Evolutionary conservation across 345 rosid species (phyloP), one percentile per base, ranked within the genome.

Genomic region (Populus tremula): DNA sequence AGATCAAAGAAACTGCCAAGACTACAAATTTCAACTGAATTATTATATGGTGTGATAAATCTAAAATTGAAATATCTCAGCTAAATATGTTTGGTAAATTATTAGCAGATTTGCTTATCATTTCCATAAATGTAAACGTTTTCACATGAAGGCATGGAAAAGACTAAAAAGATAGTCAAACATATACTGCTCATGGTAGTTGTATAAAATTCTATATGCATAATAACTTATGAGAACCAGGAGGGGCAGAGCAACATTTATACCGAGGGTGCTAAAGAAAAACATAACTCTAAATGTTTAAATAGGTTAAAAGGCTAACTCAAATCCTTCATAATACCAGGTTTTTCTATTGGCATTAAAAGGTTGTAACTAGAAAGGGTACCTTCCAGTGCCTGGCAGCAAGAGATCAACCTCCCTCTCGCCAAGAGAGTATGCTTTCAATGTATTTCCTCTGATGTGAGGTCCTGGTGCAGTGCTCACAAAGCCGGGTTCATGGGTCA

Each of bases 301-400:
- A 69, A 41, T 38, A 54, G 29, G 18, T 5, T 53, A 39, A 53
- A 25, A 33, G 25, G 7, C 36, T 5, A n/a, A 54, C 63, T 59
- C 29, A 72, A 72, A 54, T 18, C 11, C 35, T 72, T 11, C 43
- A 33, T 7, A 38, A 47, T 10, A 54, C 62, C 21, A 25, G 69
- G 23, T 6, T n/a, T n/a, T 5, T 39, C 23, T 29, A 17, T 29
- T 43, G 35, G 45, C 33, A 67, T 36, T 9, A 64, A 31, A 1
- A 39, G 6, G 29, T 53, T 39, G 72, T 8, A 35, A 27, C 6
- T 47, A 39, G 35, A 78, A 54, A 67, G 54, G 64, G 76, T 74
- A 91, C 96, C 98, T 91, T 84, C 86, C 96, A 50, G 93, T 89
- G 62, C 98, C 96, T 11, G 98, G 96, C 69, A 93, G 86, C 62